These are phyloP conservation scores for Candida broadrunensis DNA, from an alignment of 805 yeast species.

Conservation along the genomic window DNA sequence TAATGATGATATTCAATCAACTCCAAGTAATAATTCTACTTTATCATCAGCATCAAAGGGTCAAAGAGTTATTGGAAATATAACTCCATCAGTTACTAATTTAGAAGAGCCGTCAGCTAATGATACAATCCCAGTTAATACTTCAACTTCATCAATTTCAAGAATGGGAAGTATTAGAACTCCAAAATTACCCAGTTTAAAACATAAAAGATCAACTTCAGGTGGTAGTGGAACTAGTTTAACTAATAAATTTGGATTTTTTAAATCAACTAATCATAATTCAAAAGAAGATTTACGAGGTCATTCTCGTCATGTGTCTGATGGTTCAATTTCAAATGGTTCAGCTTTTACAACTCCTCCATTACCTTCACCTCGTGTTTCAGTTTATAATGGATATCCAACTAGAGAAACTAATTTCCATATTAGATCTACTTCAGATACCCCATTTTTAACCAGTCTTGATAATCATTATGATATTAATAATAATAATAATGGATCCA, in stretches of 20 bases:
- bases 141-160: conserved; percentile 11
- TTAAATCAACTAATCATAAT: conserved; percentile 16
- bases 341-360: conserved; percentile 45
- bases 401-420: conserved; percentile 22
- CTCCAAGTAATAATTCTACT: background rate
- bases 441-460: conserved; percentile 22
- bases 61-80: conserved; percentile 6
- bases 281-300: conserved; percentile 17
- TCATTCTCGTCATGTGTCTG: conserved; percentile 39
- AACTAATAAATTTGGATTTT: conserved; percentile 28
- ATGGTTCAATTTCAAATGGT: conserved; percentile 27
- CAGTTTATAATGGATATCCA: conserved; percentile 2
- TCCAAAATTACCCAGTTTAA: conserved; percentile 27
- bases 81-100: conserved; percentile 35
- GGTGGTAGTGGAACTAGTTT: conserved; percentile 28
- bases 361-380: conserved; percentile 22
- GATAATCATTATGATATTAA: conserved; percentile 8
- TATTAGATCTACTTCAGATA: conserved; percentile 43
- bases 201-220: conserved; percentile 39
- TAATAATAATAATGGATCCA: background rate
- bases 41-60: conserved; percentile 2
- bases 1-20: background rate
- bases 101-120: conserved; percentile 22
- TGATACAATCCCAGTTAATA: conserved; percentile 1
- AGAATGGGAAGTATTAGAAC: conserved; percentile 28